Evolutionary conservation across 2,329 filamentous ascomycete species (phyloP).

Genomic region (Plenodomus biglobosus): DNA sequence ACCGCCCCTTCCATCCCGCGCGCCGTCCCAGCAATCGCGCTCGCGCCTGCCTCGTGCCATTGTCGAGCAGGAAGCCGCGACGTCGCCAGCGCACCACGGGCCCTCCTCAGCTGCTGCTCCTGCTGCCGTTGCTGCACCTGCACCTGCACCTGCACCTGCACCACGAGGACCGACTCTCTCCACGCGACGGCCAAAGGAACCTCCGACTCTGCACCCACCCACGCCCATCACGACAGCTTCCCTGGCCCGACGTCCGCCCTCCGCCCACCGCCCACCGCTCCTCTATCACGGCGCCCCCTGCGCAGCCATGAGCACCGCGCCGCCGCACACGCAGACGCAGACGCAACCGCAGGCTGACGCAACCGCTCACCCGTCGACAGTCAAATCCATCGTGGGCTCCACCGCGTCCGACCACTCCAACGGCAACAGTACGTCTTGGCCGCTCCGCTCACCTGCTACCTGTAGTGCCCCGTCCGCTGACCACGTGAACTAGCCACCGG

Average conservation of each 20-base stretch:
- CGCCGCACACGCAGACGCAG: conserved; percentile 28
- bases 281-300: conserved; percentile 18
- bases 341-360: conserved; percentile 31
- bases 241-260: no score
- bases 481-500: conserved; percentile 11
- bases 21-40: conserved; percentile 27
- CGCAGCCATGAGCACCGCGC: conserved; percentile 44
- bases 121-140: no score
- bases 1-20: conserved; percentile 32
- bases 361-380: conserved; percentile 28
- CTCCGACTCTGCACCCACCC: conserved; percentile 7
- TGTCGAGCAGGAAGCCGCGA: conserved; percentile 19
- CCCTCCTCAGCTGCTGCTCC: conserved; percentile 19
- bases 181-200: conserved; percentile 12
- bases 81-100: conserved; percentile 13
- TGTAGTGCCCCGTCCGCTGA: no score
- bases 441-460: background rate
- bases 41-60: conserved; percentile 9
- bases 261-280: conserved; percentile 16
- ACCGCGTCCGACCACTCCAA: conserved; percentile 31
- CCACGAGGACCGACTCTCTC: conserved; percentile 9
- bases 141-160: conserved; percentile 14
- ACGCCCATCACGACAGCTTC: conserved; percentile 15
- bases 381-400: conserved; percentile 25
- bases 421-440: conserved; percentile 37